Evolutionary conservation across 352 stramenopile genomes (phyloP).

Genomic region (Globisporangium sylvaticum): DNA sequence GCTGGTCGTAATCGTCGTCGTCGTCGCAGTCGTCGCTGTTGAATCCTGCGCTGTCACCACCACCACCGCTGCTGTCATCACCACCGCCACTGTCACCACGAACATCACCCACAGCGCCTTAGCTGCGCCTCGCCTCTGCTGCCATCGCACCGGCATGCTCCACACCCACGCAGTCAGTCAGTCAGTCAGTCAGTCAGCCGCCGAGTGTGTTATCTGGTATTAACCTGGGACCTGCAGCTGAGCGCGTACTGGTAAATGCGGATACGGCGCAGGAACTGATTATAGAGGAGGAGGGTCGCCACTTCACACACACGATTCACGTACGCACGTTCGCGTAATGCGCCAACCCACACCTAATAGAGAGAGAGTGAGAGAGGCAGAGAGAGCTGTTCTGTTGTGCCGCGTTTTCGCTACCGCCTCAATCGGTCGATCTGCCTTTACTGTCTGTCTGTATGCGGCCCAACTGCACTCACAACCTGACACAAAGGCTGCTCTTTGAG

Average conservation of each 20-base stretch:
- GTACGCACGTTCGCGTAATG: background rate
- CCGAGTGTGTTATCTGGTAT: background rate
- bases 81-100: background rate
- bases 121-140: background rate
- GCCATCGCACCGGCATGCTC: conserved; percentile 8
- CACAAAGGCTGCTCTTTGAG: background rate
- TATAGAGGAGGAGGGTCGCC: background rate
- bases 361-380: background rate
- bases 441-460: background rate
- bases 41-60: background rate
- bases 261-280: background rate
- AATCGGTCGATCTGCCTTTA: background rate
- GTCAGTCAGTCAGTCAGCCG: background rate
- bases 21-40: background rate
- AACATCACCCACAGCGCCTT: conserved; percentile 1
- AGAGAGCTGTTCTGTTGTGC: background rate
- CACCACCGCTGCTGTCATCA: background rate
- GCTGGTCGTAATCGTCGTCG: background rate
- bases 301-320: background rate
- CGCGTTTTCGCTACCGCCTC: background rate
- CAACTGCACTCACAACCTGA: background rate
- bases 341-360: background rate
- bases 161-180: background rate
- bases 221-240: background rate
- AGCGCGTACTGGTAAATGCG: background rate